phyloP scores from a whole-genome alignment of 768 basidiomycete species.

The Boletus reticuloceps region DNA sequence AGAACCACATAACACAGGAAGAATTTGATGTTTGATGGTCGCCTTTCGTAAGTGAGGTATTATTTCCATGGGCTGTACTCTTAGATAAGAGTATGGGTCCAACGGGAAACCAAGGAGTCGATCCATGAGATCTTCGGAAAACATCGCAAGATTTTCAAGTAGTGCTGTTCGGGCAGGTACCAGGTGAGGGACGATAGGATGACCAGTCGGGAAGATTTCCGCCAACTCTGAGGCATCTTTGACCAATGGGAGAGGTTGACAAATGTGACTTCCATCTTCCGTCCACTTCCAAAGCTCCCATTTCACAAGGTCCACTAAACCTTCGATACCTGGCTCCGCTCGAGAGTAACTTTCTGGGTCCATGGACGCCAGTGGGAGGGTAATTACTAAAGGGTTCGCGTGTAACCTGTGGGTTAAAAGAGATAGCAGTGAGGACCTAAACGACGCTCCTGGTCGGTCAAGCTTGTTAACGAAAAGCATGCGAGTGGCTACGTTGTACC shows the following conservation, averaged over 20 bases:
- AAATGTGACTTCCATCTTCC: slow-evolving; percentile 42
- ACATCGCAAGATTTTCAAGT: slow-evolving; percentile 77
- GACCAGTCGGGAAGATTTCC: slow-evolving; percentile 49
- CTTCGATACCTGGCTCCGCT: slow-evolving; percentile 83
- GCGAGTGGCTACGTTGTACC: slow-evolving; percentile 76
- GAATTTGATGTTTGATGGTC: slow-evolving; percentile 59
- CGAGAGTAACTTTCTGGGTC: slow-evolving; percentile 57
- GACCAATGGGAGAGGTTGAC: slow-evolving; percentile 50
- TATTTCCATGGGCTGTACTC: slow-evolving; percentile 50
- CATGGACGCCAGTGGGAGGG: slow-evolving; percentile 79
- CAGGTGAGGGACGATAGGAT: slow-evolving; percentile 70
- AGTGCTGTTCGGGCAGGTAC: slow-evolving; percentile 65
- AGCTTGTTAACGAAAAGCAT: slow-evolving; percentile 87
- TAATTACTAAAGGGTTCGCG: slow-evolving; percentile 64
- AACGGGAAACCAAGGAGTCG: slow-evolving; percentile 55
- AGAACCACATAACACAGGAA: slow-evolving; percentile 83
- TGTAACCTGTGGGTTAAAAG: slow-evolving; percentile 74
- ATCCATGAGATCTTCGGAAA: slow-evolving; percentile 80
- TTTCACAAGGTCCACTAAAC: slow-evolving; percentile 77
- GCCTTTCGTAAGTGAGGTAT: slow-evolving; percentile 65
- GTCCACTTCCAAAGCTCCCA: slow-evolving; percentile 85
- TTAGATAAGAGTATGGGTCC: slow-evolving; percentile 62
- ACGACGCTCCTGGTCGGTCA: slow-evolving; percentile 83
- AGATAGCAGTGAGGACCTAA: slow-evolving; percentile 68
- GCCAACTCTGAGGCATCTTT: slow-evolving; percentile 41